Conservation (phyloP, 1,284 basidiomycete genomes). For the Papiliotrema nemorosa region DNA sequence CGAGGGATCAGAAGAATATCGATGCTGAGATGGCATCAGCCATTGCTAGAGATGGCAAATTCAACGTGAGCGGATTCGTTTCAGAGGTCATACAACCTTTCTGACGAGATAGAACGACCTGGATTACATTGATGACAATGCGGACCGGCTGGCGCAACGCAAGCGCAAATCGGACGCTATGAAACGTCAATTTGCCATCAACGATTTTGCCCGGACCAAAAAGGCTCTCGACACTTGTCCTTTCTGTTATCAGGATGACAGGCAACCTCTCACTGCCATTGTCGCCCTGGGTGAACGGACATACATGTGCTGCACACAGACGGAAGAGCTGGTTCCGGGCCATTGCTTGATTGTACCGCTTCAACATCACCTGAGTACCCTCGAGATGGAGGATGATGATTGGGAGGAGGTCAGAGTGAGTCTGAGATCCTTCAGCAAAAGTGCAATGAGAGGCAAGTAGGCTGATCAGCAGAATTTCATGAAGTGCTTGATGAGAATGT, state of each 20-base stretch:
- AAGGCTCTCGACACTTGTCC: slow-evolving; percentile 80
- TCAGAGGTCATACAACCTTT: background rate
- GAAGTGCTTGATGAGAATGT: slow-evolving; percentile 97
- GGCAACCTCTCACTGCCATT: slow-evolving; percentile 77
- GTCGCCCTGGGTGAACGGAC: slow-evolving; percentile 84
- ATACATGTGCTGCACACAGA: slow-evolving; percentile 81
- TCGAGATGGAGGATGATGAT: slow-evolving; percentile 95
- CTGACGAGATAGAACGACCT: slow-evolving; percentile 61
- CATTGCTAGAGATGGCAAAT: slow-evolving; percentile 82
- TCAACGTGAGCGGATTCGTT: slow-evolving; percentile 58
- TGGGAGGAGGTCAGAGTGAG: slow-evolving; percentile 92
- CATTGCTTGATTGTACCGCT: slow-evolving; percentile 96
- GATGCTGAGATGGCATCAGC: slow-evolving; percentile 85
- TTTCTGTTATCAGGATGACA: slow-evolving; percentile 85
- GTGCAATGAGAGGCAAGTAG: too few species aligned
- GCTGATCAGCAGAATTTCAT: slow-evolving; percentile 77
- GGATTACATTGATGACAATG: slow-evolving; percentile 96
- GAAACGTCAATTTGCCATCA: slow-evolving; percentile 94
- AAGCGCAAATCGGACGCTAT: slow-evolving; percentile 94
- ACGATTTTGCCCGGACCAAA: slow-evolving; percentile 94
- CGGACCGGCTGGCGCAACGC: slow-evolving; percentile 81
- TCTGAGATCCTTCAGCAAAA: too few species aligned
- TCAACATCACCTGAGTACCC: slow-evolving; percentile 82
- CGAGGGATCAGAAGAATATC: slow-evolving; percentile 82
- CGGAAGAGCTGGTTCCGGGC: slow-evolving; percentile 79